Evolutionary conservation across 192 early-diverging fungal species (phyloP).

Genomic region (Coemansia reversa): DNA sequence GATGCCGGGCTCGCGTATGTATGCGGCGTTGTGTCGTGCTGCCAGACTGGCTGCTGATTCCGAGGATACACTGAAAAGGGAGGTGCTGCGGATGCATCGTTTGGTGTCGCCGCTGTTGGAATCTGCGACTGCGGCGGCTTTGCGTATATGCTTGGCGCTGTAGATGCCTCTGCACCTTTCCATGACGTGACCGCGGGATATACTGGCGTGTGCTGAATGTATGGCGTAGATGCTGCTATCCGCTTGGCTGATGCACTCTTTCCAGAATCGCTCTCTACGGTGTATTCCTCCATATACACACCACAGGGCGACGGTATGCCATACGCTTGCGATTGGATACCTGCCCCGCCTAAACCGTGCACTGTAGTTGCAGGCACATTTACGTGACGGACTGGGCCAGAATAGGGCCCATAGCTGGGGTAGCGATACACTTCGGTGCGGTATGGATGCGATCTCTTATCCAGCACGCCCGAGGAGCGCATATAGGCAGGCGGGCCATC

Average conservation of each 20-base stretch:
- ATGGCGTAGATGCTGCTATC: neutral
- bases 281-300: neutral
- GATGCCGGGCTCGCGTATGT: constrained; percentile 5
- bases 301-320: constrained; percentile 2
- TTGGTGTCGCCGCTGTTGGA: neutral
- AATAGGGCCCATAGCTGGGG: constrained; percentile 45
- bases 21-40: constrained; percentile 38
- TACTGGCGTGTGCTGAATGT: neutral
- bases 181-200: neutral
- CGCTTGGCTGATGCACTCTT: neutral
- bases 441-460: constrained; percentile 26
- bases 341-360: neutral
- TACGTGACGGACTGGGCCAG: constrained; percentile 38
- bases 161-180: neutral
- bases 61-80: too few relatives aligned
- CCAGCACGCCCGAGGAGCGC: constrained; percentile 28
- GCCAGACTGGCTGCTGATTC: constrained; percentile 34
- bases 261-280: neutral
- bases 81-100: neutral
- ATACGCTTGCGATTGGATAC: neutral
- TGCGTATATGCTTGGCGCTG: neutral
- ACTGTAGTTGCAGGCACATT: constrained; percentile 12
- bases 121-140: neutral
- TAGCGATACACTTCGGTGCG: constrained; percentile 41
- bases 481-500: constrained; percentile 29